Percentiles rank a stretch among this genome's conserved stretches.
Conservation (phyloP, 139 green algal species). For the Picocystis salinarum region DNA sequence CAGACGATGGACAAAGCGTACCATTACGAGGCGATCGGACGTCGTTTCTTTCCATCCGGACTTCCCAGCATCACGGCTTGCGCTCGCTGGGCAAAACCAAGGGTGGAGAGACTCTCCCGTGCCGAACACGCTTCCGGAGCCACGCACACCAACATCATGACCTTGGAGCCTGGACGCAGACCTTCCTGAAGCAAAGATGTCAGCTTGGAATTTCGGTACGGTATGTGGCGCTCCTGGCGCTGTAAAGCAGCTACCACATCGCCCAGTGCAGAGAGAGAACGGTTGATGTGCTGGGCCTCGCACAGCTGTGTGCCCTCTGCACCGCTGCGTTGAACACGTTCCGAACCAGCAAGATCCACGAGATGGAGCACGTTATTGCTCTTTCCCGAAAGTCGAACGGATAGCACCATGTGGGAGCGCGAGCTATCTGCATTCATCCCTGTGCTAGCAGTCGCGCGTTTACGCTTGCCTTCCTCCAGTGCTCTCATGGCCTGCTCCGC, state of each 20-base stretch:
- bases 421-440: conserved; percentile 8
- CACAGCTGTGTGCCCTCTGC: conserved; percentile 4
- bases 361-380: conserved; percentile 16
- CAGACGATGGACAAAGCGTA: no score
- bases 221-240: conserved; percentile 19
- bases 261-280: conserved; percentile 4
- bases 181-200: conserved; percentile 31
- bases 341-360: conserved; percentile 34
- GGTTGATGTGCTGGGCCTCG: conserved; percentile 9
- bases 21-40: no score
- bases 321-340: conserved; percentile 19
- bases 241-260: conserved; percentile 7
- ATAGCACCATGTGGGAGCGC: no score
- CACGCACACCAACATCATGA: conserved; percentile 18
- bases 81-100: no score
- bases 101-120: conserved; percentile 33
- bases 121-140: conserved; percentile 25
- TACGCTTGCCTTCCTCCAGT: no score
- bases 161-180: conserved; percentile 10
- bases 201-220: conserved; percentile 40
- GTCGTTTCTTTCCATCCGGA: no score
- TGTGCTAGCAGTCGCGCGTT: conserved; percentile 1
- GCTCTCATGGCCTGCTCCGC: neutral
- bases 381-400: conserved; percentile 1
- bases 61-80: no score